Evolutionary conservation across 768 basidiomycete species (phyloP).

Genomic region (Piloderma croceum): DNA sequence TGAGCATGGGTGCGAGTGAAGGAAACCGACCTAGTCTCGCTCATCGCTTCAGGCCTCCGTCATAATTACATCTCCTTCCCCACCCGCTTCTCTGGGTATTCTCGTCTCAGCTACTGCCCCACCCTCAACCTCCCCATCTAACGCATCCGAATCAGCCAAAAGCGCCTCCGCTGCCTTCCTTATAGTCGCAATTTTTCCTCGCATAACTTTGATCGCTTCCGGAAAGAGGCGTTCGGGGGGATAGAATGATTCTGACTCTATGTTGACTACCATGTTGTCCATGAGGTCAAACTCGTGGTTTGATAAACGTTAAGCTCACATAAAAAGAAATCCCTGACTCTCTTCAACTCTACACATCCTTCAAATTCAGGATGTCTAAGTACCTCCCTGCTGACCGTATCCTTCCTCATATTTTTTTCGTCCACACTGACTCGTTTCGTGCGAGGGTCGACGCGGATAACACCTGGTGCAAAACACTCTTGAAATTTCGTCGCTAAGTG

Average conservation of each 20-base stretch:
- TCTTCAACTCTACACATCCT: slow-evolving; percentile 72
- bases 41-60: no score
- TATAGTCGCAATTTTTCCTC: slow-evolving; percentile 65
- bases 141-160: slow-evolving; percentile 32
- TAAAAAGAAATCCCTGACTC: slow-evolving; percentile 89
- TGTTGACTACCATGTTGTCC: slow-evolving; percentile 51
- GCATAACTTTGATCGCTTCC: slow-evolving; percentile 77
- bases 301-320: slow-evolving; percentile 48
- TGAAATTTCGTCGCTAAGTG: slow-evolving; percentile 78
- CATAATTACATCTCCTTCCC: no score
- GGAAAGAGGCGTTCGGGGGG: slow-evolving; percentile 75
- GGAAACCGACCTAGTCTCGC: no score
- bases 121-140: slow-evolving; percentile 43
- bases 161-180: slow-evolving; percentile 55
- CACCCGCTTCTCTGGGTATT: no score
- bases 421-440: slow-evolving; percentile 62
- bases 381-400: slow-evolving; percentile 89
- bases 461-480: slow-evolving; percentile 81
- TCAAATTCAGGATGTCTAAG: slow-evolving; percentile 88
- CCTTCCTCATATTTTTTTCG: slow-evolving; percentile 62
- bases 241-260: slow-evolving; percentile 91
- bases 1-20: no score
- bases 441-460: slow-evolving; percentile 55
- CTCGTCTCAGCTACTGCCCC: no score
- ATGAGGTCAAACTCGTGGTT: slow-evolving; percentile 1